Conservation (phyloP, 2,329 filamentous ascomycete species). For the Pseudogymnoascus sp. region DNA sequence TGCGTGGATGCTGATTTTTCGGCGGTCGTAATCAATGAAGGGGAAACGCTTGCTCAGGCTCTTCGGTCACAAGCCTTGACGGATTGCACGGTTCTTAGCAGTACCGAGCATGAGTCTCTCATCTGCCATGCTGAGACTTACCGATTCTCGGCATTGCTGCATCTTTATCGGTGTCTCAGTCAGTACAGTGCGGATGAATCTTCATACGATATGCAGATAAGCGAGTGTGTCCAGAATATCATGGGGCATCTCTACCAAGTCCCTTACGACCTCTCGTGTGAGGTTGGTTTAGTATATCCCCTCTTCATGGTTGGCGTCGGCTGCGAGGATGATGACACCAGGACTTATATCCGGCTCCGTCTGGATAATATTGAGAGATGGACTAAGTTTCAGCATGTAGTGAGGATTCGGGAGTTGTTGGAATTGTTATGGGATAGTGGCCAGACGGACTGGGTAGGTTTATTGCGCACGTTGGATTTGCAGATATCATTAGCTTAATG, state of each 20-base stretch:
- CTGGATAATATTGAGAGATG: conserved; percentile 13
- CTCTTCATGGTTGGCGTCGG: conserved; percentile 14
- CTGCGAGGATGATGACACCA: conserved; percentile 1
- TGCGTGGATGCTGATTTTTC: neutral
- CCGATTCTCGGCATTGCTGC: conserved; percentile 14
- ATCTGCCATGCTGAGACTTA: conserved; percentile 17
- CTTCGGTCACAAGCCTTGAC: conserved; percentile 12
- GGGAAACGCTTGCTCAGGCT: conserved; percentile 10
- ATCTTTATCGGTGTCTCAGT: conserved; percentile 14
- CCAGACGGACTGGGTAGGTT: conserved; percentile 15
- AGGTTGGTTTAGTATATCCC: conserved; percentile 13
- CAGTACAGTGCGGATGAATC: neutral
- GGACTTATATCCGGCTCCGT: conserved; percentile 11
- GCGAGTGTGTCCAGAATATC: conserved; percentile 12
- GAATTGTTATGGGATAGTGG: conserved; percentile 13
- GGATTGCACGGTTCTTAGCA: neutral
- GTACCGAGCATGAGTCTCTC: conserved; percentile 1
- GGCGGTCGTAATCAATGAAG: conserved; percentile 1
- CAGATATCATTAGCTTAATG: conserved; percentile 15
- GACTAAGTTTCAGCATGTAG: conserved; percentile 14
- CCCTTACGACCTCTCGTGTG: conserved; percentile 12
- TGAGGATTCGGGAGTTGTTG: conserved; percentile 12
- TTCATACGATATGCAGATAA: conserved; percentile 6
- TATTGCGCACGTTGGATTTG: conserved; percentile 13
- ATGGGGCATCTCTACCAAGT: conserved; percentile 13